A percentile compares a stretch with the other conserved stretches of the same genome.
Conservation (phyloP, 257 asterid genomes). For the Orobanche coerulescens region DNA sequence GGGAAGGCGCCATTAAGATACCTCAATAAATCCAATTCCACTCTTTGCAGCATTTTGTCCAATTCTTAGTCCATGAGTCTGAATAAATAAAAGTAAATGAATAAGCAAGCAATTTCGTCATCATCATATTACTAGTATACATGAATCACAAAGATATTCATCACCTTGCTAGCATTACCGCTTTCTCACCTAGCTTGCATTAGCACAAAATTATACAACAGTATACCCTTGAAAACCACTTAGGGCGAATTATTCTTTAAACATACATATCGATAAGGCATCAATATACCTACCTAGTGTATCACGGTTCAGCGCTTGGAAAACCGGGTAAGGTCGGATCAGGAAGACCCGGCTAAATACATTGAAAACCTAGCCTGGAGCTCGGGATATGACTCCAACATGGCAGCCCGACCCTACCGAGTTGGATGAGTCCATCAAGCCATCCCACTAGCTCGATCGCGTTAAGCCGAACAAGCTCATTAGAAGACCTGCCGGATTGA, state of each 20-base stretch:
- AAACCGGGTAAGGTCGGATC: no score
- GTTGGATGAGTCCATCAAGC: no score
- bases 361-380: no score
- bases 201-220: not conserved
- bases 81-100: slow-evolving; percentile 14
- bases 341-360: no score
- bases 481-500: no score
- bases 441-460: no score
- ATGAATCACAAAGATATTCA: not conserved
- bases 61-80: slow-evolving; percentile 77
- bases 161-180: not conserved
- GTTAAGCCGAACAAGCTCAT: no score
- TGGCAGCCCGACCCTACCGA: no score
- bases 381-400: no score
- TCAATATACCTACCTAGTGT: no score
- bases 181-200: not conserved
- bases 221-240: not conserved
- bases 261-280: not conserved
- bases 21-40: slow-evolving; percentile 73
- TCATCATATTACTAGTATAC: not conserved
- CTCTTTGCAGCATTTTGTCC: slow-evolving; percentile 57
- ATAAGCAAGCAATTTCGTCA: not conserved
- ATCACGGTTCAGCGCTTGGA: no score
- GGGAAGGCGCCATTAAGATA: slow-evolving; percentile 13
- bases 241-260: not conserved